Conservation (phyloP, 345 rosid genomes). For the Boechera retrofracta region DNA sequence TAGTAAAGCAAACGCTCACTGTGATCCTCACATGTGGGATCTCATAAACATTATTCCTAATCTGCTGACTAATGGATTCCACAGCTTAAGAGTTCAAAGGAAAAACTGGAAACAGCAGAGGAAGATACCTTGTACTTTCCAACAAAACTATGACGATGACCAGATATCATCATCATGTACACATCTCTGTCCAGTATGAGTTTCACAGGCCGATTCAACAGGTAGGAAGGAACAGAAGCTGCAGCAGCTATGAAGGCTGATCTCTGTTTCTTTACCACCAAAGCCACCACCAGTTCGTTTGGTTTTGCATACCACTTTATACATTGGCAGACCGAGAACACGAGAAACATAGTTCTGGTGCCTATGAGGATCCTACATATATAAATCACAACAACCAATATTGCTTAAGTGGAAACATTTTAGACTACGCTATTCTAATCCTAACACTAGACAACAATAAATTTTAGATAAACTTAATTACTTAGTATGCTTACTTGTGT, state of each 20-base stretch:
- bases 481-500: conserved; percentile 71
- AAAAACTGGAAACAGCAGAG: conserved; percentile 45
- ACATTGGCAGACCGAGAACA: too few species aligned
- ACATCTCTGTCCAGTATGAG: too few species aligned
- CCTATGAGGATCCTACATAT: too few species aligned
- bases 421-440: conserved; percentile 18
- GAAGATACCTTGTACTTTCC: conserved; percentile 95
- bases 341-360: too few species aligned
- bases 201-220: too few species aligned
- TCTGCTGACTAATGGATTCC: background rate
- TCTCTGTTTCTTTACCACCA: too few species aligned
- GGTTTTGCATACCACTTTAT: too few species aligned
- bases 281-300: too few species aligned
- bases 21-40: conserved; percentile 77
- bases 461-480: background rate
- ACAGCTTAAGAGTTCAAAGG: conserved; percentile 86
- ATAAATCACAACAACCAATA: too few species aligned
- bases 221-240: too few species aligned
- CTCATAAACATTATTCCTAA: conserved; percentile 84
- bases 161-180: conserved; percentile 60
- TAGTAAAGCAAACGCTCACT: conserved; percentile 85
- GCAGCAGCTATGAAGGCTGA: too few species aligned
- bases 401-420: too few species aligned
- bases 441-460: background rate
- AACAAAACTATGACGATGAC: conserved; percentile 78